These are phyloP conservation scores for Ceratocystis huliohia DNA, from an alignment of 2,329 filamentous ascomycete genomes.

Conservation along the genomic window DNA sequence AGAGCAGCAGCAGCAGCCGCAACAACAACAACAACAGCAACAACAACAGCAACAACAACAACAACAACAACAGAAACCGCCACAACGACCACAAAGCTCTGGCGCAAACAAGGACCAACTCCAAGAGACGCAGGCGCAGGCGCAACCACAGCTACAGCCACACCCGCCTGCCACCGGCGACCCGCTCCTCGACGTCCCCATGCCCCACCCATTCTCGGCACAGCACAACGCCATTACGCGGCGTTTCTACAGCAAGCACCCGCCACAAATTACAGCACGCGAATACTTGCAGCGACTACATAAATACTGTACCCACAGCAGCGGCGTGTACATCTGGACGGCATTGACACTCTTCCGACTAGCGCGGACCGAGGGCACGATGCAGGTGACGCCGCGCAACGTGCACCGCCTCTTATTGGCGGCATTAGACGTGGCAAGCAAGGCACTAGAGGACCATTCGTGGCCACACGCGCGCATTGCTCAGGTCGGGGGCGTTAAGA, in stretches of 20 bases:
- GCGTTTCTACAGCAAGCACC: conserved; percentile 83
- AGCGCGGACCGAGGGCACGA: conserved; percentile 60
- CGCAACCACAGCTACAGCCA: conserved; percentile 21
- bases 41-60: conserved; percentile 9
- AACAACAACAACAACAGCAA: not conserved
- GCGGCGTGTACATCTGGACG: conserved; percentile 64
- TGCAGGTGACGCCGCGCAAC: conserved; percentile 71
- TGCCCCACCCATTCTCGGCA: not conserved
- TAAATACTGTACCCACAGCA: conserved; percentile 83
- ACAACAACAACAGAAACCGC: conserved; percentile 1
- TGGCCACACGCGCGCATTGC: conserved; percentile 77
- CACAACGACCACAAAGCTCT: not conserved
- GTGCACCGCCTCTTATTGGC: conserved; percentile 78
- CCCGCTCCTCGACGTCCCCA: not conserved
- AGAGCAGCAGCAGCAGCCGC: conserved; percentile 11
- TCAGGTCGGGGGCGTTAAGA: conserved; percentile 76
- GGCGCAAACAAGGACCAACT: too few relatives aligned
- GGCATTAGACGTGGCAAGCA: conserved; percentile 77
- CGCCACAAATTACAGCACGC: conserved; percentile 68
- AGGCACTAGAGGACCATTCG: conserved; percentile 82
- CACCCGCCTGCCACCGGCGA: not conserved
- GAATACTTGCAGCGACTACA: conserved; percentile 82
- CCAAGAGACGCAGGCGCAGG: not conserved
- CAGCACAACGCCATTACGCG: conserved; percentile 67
- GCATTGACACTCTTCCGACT: conserved; percentile 70